Evolutionary conservation across 2,329 filamentous ascomycete genomes (phyloP).

Genomic region (Chaetomium olivaceum): DNA sequence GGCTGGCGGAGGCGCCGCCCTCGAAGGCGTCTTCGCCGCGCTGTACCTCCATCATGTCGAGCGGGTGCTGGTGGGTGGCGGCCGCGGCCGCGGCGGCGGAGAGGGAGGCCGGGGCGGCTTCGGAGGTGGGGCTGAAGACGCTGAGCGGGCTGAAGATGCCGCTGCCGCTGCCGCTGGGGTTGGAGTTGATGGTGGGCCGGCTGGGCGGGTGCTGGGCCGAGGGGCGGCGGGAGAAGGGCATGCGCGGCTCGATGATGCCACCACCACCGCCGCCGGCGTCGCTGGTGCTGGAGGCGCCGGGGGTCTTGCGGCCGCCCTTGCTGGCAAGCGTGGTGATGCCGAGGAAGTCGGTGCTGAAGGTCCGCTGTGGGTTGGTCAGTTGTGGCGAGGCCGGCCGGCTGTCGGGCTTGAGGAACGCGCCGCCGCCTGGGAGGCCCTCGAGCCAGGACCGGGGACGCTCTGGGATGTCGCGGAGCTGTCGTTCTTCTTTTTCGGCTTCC

Average conservation of each 20-base stretch:
- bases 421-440: conserved; percentile 48
- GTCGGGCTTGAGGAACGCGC: conserved; percentile 45
- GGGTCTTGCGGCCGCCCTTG: conserved; percentile 48
- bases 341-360: conserved; percentile 56
- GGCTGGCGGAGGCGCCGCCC: conserved; percentile 38
- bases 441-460: conserved; percentile 52
- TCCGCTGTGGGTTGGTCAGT: conserved; percentile 50
- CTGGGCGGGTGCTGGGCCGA: conserved; percentile 52
- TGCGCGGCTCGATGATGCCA: conserved; percentile 41
- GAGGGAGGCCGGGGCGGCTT: conserved; percentile 36
- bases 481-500: conserved; percentile 45
- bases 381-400: conserved; percentile 58
- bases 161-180: conserved; percentile 34
- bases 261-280: conserved; percentile 41
- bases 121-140: conserved; percentile 52
- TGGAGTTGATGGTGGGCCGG: conserved; percentile 41
- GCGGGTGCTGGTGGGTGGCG: neutral
- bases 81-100: too few species aligned
- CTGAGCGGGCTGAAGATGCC: conserved; percentile 41
- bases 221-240: conserved; percentile 48
- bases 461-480: conserved; percentile 36
- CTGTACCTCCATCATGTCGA: conserved; percentile 25
- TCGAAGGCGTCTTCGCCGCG: conserved; percentile 50
- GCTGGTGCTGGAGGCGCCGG: conserved; percentile 53
- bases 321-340: conserved; percentile 46